Evolutionary conservation across 2,329 filamentous ascomycete genomes (phyloP), one percentile per base, ranked within the genome.

Genomic region (Drechslera avenae): DNA sequence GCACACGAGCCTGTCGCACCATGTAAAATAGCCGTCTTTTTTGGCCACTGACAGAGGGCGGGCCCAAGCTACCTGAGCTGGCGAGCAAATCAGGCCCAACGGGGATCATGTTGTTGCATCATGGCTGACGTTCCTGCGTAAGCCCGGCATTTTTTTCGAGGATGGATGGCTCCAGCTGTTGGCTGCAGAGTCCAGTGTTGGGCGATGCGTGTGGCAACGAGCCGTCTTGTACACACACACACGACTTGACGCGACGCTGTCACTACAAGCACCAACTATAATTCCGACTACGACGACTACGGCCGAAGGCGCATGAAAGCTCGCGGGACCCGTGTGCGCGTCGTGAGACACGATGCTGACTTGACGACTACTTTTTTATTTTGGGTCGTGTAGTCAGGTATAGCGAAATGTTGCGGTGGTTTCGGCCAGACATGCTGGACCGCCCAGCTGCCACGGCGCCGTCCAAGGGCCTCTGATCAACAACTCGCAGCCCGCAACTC

Each of bases 21-120:
- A 73, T 69, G 18, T 46, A 51, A 56, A 40, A 58, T 57, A 50
- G 56, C 54, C 60, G 53, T 62, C 52, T 26, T 44, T 21, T 56
- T 55, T 54, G 62, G 55, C 64, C 66, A 66, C 64, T 60, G 35
- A 59, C 51, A 63, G 51, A 46, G 42, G 55, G 39, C 59, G 53
- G 56, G 50, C 43, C 54, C 52, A 54, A 57, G 44, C 23, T 56
- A 37, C 49, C 57, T 58, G 52, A 57, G 59, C 59, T 55, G 55
- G 56, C 57, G 62, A 57, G 59, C 69, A 60, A 71, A 70, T 71
- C 66, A 69, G 59, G 50, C 60, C 57, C 59, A 60, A 54, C 61
- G 62, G 59, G 52, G 46, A 53, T 43, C 54, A 50, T 42, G 34
- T 33, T 51, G 39, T 54, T 56, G 54, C 64, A 63, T 61, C 57